These are phyloP conservation scores for Hypholoma sublateritium DNA, from an alignment of 768 basidiomycete species.

Conservation along the genomic window DNA sequence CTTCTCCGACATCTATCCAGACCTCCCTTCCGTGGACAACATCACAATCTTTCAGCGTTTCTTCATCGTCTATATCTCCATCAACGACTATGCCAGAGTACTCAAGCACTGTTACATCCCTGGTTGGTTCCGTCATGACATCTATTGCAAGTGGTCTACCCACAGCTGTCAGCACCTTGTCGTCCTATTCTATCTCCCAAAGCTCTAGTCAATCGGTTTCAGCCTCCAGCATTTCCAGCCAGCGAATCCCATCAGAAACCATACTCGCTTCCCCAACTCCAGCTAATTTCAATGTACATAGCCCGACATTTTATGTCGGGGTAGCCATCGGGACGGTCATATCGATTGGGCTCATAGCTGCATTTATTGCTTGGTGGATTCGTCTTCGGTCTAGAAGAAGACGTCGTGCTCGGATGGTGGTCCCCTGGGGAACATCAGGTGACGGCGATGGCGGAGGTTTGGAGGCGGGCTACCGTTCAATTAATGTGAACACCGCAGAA, in stretches of 20 bases:
- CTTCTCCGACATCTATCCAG: neutral
- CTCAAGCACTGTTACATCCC: neutral
- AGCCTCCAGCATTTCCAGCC: neutral
- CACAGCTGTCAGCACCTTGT: neutral
- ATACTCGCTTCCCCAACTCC: slow-evolving; percentile 8
- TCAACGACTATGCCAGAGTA: neutral
- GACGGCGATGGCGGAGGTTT: slow-evolving; percentile 22
- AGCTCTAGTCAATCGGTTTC: neutral
- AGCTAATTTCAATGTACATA: slow-evolving; percentile 23
- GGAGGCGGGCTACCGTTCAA: slow-evolving; percentile 19
- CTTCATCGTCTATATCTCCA: neutral
- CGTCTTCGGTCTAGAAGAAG: slow-evolving; percentile 37
- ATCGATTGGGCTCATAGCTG: slow-evolving; percentile 41
- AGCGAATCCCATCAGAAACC: slow-evolving; percentile 11
- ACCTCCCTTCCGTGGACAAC: no score
- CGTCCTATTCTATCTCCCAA: neutral
- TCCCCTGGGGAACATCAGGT: slow-evolving; percentile 34
- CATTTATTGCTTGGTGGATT: slow-evolving; percentile 50
- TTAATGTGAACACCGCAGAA: slow-evolving; percentile 22
- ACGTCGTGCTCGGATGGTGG: slow-evolving; percentile 32
- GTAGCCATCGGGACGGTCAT: slow-evolving; percentile 49
- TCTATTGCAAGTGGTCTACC: neutral
- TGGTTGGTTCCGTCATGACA: neutral
- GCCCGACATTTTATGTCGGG: slow-evolving; percentile 47
- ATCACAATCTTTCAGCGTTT: no score